These are phyloP conservation scores for Pseudonitzschia delicatissima DNA, from an alignment of 108 stramenopile genomes.

Conservation along the genomic window DNA sequence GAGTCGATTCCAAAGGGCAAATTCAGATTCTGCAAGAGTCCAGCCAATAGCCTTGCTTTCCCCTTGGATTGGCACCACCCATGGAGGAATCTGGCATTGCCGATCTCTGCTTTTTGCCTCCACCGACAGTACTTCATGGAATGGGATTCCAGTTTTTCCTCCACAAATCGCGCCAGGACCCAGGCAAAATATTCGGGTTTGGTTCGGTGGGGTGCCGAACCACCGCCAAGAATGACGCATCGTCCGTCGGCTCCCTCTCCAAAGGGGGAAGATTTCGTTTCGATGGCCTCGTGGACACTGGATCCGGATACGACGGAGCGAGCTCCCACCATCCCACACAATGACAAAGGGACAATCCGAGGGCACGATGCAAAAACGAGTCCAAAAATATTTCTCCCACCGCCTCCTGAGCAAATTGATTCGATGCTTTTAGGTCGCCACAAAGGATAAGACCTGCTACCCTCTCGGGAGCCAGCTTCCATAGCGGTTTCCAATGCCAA, in stretches of 20 bases:
- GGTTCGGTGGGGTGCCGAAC: conserved; percentile 52
- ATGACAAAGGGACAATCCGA: conserved; percentile 55
- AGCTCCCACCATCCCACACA: conserved; percentile 56
- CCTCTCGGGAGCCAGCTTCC: conserved; percentile 40
- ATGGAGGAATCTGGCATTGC: background rate
- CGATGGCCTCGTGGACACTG: conserved; percentile 16
- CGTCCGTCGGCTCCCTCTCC: background rate
- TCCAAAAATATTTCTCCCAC: conserved; percentile 20
- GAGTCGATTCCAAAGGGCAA: conserved; percentile 31
- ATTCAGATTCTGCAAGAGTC: conserved; percentile 16
- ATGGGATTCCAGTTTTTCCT: conserved; percentile 44
- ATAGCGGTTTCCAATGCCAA: conserved; percentile 52
- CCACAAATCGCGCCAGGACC: conserved; percentile 56
- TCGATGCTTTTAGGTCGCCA: conserved; percentile 37
- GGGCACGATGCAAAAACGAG: conserved; percentile 22
- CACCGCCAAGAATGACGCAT: conserved; percentile 51
- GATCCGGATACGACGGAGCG: conserved; percentile 17
- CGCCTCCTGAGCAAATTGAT: conserved; percentile 13
- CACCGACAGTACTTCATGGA: background rate
- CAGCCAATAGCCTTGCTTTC: background rate
- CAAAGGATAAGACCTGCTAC: conserved; percentile 48
- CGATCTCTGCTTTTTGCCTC: background rate
- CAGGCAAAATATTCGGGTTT: conserved; percentile 60
- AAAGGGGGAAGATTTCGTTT: background rate
- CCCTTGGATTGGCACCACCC: background rate